These are phyloP conservation scores for Sabuloglossum arenarium DNA, from an alignment of 495 filamentous ascomycete species.

Conservation along the genomic window DNA sequence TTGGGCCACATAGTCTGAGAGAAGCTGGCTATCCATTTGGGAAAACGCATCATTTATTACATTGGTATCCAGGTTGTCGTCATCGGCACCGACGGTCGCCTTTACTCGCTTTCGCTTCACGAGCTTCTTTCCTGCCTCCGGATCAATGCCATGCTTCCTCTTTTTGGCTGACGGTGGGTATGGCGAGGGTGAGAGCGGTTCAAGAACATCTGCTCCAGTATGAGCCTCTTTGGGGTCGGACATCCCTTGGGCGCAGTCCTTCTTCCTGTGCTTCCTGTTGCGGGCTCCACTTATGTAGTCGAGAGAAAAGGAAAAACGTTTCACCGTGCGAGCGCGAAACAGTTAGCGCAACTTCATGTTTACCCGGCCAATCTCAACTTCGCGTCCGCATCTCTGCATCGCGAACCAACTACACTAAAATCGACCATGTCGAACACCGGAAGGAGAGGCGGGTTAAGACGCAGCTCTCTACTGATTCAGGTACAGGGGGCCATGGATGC, in stretches of 20 bases:
- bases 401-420: background rate
- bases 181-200: constrained; percentile 7
- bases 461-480: background rate
- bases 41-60: constrained; percentile 55
- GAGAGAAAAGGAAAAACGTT: background rate
- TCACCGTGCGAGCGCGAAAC: background rate
- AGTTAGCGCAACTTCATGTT: background rate
- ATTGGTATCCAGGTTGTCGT: background rate
- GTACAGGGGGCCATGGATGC: constrained; percentile 9
- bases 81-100: constrained; percentile 4
- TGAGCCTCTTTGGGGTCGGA: constrained; percentile 13
- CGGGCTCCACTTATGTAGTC: too few relatives aligned
- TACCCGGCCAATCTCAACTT: background rate
- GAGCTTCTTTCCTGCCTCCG: background rate
- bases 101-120: constrained; percentile 33
- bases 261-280: too few relatives aligned
- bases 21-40: constrained; percentile 55
- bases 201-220: constrained; percentile 12
- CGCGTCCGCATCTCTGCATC: background rate
- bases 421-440: background rate
- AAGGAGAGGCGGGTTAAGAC: background rate
- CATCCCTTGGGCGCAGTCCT: constrained; percentile 13
- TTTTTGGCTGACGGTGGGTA: constrained; percentile 10
- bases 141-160: constrained; percentile 9
- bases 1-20: constrained; percentile 77